Base-by-base conservation (phyloP, 805 yeast species). In the Huiozyma naganishii region DNA sequence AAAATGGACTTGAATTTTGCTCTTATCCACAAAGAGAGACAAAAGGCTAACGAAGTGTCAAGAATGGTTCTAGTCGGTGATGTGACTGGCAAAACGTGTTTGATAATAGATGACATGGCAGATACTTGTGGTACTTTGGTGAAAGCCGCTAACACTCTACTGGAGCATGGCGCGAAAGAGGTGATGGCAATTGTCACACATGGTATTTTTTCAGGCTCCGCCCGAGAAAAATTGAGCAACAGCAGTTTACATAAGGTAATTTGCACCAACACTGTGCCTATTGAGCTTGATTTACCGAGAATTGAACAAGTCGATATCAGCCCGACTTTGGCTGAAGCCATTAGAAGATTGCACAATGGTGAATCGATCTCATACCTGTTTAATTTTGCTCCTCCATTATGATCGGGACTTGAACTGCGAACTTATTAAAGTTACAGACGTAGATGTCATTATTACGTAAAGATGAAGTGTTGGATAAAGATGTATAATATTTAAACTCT, bases 121-220 rank as follows among this genome's bases (percentile, higher is more conserved):
- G 98, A 90, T 60, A 90, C 98, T 5, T 90, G 97, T 67, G 97
- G 98, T 36, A 90, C 98, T 2, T 70, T 90, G 51, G 92, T 86
- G 50, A 90, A 90, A 65, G 97, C 97, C 1, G 90, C 95, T 8
- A 95, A 90, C 49, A 79, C 89, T 6, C 69, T 90, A 47, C 67
- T 88, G 51, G 80, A 76, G 23, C 79, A 86, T 51, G 85, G 88
- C 29, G 97, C 98, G 4, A 71, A 76, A 46, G 74, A 77, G 49
- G 97, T 92, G 27, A 76, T 90, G 50, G 95, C 97, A 9, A 82
- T 92, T 41, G 96, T 90, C 8, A 90, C 97, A 1, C 98, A 90
- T 60, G 98, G 97, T 44, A 85, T 90, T 35, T 80, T 90, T 57
- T 80, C 92, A 28, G 94, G 95, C 35, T 72, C 77, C 45, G 97